These are phyloP conservation scores for Pythium coloratum DNA, from an alignment of 352 stramenopile genomes.

Conservation along the genomic window DNA sequence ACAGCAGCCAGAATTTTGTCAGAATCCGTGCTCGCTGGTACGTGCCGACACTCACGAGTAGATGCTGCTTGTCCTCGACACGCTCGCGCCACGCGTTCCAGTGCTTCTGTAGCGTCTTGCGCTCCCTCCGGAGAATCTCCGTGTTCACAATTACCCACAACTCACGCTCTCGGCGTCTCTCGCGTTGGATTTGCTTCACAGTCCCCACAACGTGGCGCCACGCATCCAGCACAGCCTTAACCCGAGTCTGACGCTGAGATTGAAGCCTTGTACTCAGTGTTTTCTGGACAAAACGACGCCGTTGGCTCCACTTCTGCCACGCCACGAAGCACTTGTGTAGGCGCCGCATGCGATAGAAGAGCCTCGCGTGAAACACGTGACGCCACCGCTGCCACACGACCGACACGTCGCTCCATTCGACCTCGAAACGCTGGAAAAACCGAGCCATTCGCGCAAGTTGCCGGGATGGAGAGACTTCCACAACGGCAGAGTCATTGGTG, in stretches of 20 bases:
- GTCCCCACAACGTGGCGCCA: constrained; percentile 46
- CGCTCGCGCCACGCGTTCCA: constrained; percentile 47
- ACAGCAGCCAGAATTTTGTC: constrained; percentile 65
- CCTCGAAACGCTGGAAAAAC: constrained; percentile 46
- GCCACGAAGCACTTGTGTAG: constrained; percentile 32
- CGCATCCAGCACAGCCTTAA: constrained; percentile 22
- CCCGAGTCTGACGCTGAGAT: constrained; percentile 3
- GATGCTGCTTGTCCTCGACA: constrained; percentile 38
- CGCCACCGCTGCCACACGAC: constrained; percentile 58
- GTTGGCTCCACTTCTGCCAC: constrained; percentile 36
- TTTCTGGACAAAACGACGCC: constrained; percentile 13
- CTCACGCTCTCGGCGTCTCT: constrained; percentile 54
- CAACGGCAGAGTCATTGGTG: not conserved
- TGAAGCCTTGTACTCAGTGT: constrained; percentile 24
- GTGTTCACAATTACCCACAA: constrained; percentile 58
- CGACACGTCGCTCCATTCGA: constrained; percentile 38
- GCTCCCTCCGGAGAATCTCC: constrained; percentile 46
- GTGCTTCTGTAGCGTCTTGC: constrained; percentile 38
- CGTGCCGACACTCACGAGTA: constrained; percentile 43
- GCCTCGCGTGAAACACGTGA: constrained; percentile 53
- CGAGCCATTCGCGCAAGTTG: constrained; percentile 36
- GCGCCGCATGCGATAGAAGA: constrained; percentile 57
- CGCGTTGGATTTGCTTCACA: constrained; percentile 46
- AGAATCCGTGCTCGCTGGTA: constrained; percentile 55
- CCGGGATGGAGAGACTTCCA: not conserved